Evolutionary conservation across 2,329 filamentous ascomycete genomes (phyloP), one percentile per base, ranked within the genome.

Genomic region (Diaporthe aspalathi): DNA sequence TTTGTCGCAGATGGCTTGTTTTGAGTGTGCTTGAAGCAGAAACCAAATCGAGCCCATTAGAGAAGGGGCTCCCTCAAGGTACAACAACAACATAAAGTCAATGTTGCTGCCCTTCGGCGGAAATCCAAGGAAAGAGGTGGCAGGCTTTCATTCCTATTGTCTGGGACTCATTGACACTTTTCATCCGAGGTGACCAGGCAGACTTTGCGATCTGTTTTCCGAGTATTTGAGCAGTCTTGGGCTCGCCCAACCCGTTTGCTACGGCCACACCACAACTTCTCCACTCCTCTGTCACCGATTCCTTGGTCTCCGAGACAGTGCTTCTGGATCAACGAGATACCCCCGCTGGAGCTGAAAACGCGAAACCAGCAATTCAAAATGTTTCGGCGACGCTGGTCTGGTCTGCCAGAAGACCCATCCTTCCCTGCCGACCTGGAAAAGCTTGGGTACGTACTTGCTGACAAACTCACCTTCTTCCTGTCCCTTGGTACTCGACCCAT

Each of bases 401-500:
- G 89, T 75, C 88, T 97, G 3, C 93, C 93, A n/a, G 80, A 84
- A 67, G 93, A 97, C 77, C 87, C 89, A 0, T 78, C 84, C 16
- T 97, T 92, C 78, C 86, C 90, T 14, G 81, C 86, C 0, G 84
- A 93, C 76, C 84, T 98, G 35, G 83, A 89, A 71, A 83, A 88
- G 67, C 89, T 98, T 4, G 95, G 94, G 92, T 95, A 83, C 76
- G n/a, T n/a, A n/a, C n/a, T n/a, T n/a, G 85, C 77, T 16, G 17
- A 45, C 6, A 14, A 54, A 22, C 50, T 52, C 67, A 52, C 73
- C 22, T 11, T 54, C 27, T 60, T 2, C n/a, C 20, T 27, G n/a
- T 22, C 27, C 20, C 22, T 29, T n/a, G n/a, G n/a, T n/a, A n/a
- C n/a, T n/a, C n/a, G 5, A 38, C 38, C 27, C 27, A 6, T 14